Evolutionary conservation across 2,329 filamentous ascomycete species (phyloP), one percentile per base, ranked within the genome.

Genomic region (Penicillium griseofulvum): DNA sequence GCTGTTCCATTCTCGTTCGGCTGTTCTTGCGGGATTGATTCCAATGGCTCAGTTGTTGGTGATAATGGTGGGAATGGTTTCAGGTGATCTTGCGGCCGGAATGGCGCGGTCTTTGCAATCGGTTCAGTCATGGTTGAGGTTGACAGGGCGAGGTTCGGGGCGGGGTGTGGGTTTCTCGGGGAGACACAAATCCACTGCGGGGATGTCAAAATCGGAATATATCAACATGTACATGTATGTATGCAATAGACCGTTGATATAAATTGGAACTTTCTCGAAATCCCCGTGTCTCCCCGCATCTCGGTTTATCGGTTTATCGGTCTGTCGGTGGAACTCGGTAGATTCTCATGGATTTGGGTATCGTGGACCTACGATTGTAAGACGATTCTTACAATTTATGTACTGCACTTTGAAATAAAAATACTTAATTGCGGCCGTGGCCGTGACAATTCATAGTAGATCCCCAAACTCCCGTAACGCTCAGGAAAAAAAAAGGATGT

Each of bases 311-410:
- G 22, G 41, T 37, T 4, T 33, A 5, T 33, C 31, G 50, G 14
- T 33, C 1, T 33, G 1, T 33, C 31, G 50, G 53, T 55, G 49
- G 53, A 55, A 55, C 42, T 52, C 53, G 48, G 53, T 55, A 52
- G 53, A 55, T 42, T 46, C 48, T 52, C 49, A 42, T 54, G 47
- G 52, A 54, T 53, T 19, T 45, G 28, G n/a, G 19, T 31, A 44
- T 22, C 22, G 22, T 22, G 4, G 22, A 22, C 22, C 22, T 22
- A 4, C 22, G 22, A n/a, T n/a, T n/a, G n/a, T n/a, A n/a, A n/a
- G n/a, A n/a, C n/a, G n/a, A 22, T 22, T 22, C 22, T 22, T 22
- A 22, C 22, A 22, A 22, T 4, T 2, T 22, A 22, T 22, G 22
- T 22, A 22, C 22, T 22, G 19, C 17, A 41, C 14, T 3, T 26